Percentiles rank a stretch among this genome's conserved stretches.
Conservation (phyloP, 176 grass and related monocot species). For the Lolium multiflorum region DNA sequence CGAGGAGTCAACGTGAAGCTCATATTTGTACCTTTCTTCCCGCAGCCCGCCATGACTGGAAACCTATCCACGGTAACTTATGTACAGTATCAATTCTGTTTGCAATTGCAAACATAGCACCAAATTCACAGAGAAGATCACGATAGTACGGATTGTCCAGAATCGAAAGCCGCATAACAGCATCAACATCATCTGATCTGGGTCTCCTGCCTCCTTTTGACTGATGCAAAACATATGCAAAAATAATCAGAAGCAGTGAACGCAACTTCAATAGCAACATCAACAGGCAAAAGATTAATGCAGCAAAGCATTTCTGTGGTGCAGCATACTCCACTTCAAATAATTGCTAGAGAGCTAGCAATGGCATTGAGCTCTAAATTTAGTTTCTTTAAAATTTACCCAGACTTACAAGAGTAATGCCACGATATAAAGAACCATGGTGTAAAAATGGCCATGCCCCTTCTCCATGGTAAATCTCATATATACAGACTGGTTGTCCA, state of each 20-base stretch:
- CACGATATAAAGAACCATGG: constrained; percentile 91
- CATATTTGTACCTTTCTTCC: constrained; percentile 69
- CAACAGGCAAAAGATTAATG: constrained; percentile 17
- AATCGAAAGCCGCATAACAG: constrained; percentile 75
- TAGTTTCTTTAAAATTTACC: constrained; percentile 33
- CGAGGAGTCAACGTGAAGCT: constrained; percentile 28
- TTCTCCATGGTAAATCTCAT: constrained; percentile 87
- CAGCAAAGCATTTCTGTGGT: neutral
- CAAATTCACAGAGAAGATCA: constrained; percentile 88
- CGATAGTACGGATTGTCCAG: constrained; percentile 75
- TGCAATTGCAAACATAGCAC: constrained; percentile 83
- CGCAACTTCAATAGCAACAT: constrained; percentile 28
- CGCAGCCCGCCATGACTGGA: constrained; percentile 92
- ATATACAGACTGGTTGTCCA: constrained; percentile 85
- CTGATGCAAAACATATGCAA: constrained; percentile 59
- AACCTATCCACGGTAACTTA: constrained; percentile 98
- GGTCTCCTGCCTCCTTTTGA: constrained; percentile 78
- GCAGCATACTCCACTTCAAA: constrained; percentile 25
- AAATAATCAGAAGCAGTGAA: constrained; percentile 30
- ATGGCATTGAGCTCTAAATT: constrained; percentile 10
- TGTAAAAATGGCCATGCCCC: constrained; percentile 90
- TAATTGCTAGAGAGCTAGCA: constrained; percentile 23
- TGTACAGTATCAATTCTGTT: constrained; percentile 86
- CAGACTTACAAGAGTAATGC: constrained; percentile 81
- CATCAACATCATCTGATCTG: constrained; percentile 88